These are phyloP conservation scores for Torrubiellomyces zombiae DNA, from an alignment of 2,329 filamentous ascomycete species.

Conservation along the genomic window DNA sequence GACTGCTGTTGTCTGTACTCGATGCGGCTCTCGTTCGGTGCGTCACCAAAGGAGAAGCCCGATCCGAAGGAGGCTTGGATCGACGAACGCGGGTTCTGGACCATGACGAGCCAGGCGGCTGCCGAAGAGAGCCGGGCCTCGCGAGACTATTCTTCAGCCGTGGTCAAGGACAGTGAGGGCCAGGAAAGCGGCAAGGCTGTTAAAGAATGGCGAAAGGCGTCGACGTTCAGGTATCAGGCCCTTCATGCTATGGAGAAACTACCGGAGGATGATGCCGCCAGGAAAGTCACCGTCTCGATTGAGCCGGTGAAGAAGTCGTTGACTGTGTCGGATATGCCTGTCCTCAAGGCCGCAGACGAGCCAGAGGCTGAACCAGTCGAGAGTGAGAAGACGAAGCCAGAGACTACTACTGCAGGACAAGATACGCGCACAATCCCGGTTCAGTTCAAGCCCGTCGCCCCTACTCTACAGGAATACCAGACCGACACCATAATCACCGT, in stretches of 20 bases:
- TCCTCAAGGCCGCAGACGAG: conserved; percentile 3
- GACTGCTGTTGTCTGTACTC: conserved; percentile 50
- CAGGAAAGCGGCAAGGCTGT: no score
- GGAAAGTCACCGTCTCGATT: conserved; percentile 24
- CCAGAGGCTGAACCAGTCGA: neutral
- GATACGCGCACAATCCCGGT: conserved; percentile 1
- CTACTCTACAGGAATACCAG: conserved; percentile 20
- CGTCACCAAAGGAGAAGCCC: conserved; percentile 13
- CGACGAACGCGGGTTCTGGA: conserved; percentile 31
- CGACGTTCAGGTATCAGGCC: conserved; percentile 29
- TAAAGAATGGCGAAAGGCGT: conserved; percentile 21
- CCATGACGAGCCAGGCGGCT: conserved; percentile 16
- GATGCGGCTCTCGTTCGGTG: conserved; percentile 20
- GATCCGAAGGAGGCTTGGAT: conserved; percentile 15
- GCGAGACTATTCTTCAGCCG: conserved; percentile 1
- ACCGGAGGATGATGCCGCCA: conserved; percentile 24
- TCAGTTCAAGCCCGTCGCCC: conserved; percentile 6
- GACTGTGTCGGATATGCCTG: no score
- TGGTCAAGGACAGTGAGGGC: no score
- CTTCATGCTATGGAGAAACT: conserved; percentile 27
- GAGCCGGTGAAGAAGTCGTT: conserved; percentile 17
- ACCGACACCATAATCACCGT: conserved; percentile 17
- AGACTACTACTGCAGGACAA: conserved; percentile 1
- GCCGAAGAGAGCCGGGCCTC: conserved; percentile 6
- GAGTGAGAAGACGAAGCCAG: neutral